Evolutionary conservation across 2,329 filamentous ascomycete genomes (phyloP), one percentile per base, ranked within the genome.

Genomic region (Cladosporium velox): DNA sequence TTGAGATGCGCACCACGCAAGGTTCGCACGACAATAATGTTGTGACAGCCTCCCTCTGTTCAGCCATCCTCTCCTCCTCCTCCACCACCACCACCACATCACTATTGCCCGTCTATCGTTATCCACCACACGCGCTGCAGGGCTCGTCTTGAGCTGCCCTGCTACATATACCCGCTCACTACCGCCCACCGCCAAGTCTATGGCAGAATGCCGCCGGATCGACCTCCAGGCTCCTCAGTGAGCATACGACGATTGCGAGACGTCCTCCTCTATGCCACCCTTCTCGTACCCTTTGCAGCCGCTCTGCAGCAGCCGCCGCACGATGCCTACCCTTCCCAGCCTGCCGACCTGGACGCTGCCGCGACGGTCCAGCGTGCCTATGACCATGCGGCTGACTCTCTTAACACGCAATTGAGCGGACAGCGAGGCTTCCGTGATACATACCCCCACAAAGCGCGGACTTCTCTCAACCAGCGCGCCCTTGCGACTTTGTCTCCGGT

Each of bases 401-500:
- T 75, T 57, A 67, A 73, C 49, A 72, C 70, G 41, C 70, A 69
- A 41, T 55, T 70, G 67, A 71, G 67, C 66, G 72, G 70, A 26
- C 71, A 72, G 65, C 72, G 70, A 34, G 69, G 68, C 52, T 72
- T 67, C 57, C 69, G 69, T 49, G 72, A 75, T 67, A 72, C 72
- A 64, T 66, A 70, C 64, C 72, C 70, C 24, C 67, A 67, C 67
- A 75, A 73, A 67, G 72, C 70, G 69, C 72, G 70, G 65, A 72
- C 72, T 65, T 69, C 75, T 65, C 69, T 68, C 68, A 84, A 95
- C 90, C 91, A 89, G 92, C 93, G 92, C 93, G 93, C 93, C 91
- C 86, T 95, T 86, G 90, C 91, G 87, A 95, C 93, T 91, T 90
- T 93, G 86, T 93, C 94, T 97, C 93, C 92, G 91, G 93, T 90